Conservation (phyloP, 768 basidiomycete species). For the Gautieria morchelliformis region DNA sequence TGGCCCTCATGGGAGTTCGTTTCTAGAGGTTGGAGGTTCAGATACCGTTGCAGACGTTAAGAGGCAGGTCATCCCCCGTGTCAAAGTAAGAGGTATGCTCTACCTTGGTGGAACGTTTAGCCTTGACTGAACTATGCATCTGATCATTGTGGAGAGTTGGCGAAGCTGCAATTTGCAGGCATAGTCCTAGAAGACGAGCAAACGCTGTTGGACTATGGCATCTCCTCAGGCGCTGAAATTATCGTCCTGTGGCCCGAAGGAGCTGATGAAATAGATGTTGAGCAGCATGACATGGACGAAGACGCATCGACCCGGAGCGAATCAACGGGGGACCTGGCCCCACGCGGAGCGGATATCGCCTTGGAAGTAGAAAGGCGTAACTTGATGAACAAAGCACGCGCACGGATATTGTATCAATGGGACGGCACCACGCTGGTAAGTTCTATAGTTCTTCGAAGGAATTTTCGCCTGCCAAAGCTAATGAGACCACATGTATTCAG, state of each 20-base stretch:
- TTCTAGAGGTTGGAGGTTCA: not conserved
- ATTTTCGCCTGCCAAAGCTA: not conserved
- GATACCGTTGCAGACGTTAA: not conserved
- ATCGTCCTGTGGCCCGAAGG: not conserved
- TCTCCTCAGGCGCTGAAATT: not conserved
- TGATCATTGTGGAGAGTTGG: not conserved
- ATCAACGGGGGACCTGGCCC: not conserved
- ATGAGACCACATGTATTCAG: not conserved
- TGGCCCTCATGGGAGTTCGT: not conserved
- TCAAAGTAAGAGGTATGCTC: not conserved
- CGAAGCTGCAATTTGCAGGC: not conserved
- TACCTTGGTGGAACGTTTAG: not conserved
- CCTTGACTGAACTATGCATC: not conserved
- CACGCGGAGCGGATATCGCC: not conserved
- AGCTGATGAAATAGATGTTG: not conserved
- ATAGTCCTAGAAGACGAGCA: not conserved
- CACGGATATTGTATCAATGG: not conserved
- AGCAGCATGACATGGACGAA: not conserved
- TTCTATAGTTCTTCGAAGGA: not conserved
- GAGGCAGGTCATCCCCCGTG: not conserved
- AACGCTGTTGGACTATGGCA: not conserved
- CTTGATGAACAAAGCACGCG: not conserved
- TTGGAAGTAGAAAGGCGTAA: not conserved
- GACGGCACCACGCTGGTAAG: not conserved
- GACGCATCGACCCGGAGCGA: not conserved